Conservation (phyloP, 2,329 filamentous ascomycete genomes). For the Fusarium napiforme region DNA sequence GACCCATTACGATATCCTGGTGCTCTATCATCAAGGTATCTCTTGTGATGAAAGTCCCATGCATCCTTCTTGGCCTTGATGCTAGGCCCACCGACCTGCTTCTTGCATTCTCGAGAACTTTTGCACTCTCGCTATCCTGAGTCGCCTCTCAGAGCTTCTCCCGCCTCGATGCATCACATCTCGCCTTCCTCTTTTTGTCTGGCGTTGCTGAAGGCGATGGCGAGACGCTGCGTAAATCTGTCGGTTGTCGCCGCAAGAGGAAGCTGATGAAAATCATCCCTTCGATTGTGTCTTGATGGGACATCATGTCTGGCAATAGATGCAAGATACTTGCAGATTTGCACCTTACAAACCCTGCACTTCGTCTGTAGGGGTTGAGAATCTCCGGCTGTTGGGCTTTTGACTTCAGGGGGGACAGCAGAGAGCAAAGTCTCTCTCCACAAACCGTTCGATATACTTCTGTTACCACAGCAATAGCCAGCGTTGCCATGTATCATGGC, state of each 20-base stretch:
- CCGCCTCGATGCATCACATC: conserved; percentile 8
- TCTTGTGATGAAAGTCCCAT: conserved; percentile 14
- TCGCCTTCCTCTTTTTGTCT: conserved; percentile 43
- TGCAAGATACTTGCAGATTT: conserved; percentile 8
- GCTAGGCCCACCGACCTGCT: conserved; percentile 1
- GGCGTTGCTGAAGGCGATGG: conserved; percentile 10
- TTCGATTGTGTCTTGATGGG: conserved; percentile 17
- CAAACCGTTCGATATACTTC: background rate
- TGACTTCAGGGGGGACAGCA: background rate
- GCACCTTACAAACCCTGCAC: background rate
- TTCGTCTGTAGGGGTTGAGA: background rate
- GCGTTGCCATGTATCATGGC: background rate
- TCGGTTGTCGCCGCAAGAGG: conserved; percentile 33
- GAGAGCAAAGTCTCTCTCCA: background rate
- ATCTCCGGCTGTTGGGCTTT: background rate
- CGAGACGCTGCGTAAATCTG: conserved; percentile 12
- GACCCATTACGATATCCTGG: conserved; percentile 2
- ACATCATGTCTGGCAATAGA: conserved; percentile 1
- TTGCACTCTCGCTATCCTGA: conserved; percentile 23
- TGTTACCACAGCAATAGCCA: background rate
- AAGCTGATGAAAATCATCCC: conserved; percentile 36
- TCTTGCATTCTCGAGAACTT: conserved; percentile 38
- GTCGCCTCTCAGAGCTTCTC: conserved; percentile 2
- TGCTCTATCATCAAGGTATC: conserved; percentile 26
- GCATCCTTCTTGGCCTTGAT: conserved; percentile 13